phyloP scores from a whole-genome alignment of 2,329 filamentous ascomycete species.

The Ophiostoma sp. region DNA sequence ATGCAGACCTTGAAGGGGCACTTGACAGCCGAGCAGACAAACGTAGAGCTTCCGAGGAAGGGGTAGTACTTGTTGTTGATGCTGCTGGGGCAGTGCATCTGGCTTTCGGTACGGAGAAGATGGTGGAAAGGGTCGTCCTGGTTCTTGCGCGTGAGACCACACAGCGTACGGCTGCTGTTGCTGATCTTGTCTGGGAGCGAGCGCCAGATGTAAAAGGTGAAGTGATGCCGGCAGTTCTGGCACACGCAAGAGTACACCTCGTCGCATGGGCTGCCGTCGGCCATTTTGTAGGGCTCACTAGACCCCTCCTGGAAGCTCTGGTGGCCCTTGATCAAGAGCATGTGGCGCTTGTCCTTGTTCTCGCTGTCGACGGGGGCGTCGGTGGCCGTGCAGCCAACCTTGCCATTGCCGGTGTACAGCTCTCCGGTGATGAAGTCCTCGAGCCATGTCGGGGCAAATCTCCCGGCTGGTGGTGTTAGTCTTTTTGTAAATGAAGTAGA shows the following conservation, averaged over 20 bases:
- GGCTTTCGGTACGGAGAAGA: slow-evolving; percentile 24
- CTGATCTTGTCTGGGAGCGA: background rate
- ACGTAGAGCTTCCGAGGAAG: slow-evolving; percentile 36
- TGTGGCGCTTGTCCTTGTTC: slow-evolving; percentile 19
- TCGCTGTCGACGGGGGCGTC: background rate
- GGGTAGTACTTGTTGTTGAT: slow-evolving; percentile 38
- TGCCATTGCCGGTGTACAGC: slow-evolving; percentile 21
- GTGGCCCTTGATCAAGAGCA: slow-evolving; percentile 28
- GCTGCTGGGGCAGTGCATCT: slow-evolving; percentile 4
- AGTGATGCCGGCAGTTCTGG: slow-evolving; percentile 35
- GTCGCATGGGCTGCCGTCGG: slow-evolving; percentile 23
- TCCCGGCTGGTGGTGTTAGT: slow-evolving; percentile 21
- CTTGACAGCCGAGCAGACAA: slow-evolving; percentile 39
- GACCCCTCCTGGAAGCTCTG: slow-evolving; percentile 24
- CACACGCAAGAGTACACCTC: slow-evolving; percentile 33
- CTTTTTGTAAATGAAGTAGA: too few relatives aligned
- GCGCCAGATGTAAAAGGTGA: slow-evolving; percentile 30
- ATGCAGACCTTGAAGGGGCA: slow-evolving; percentile 43
- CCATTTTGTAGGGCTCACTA: slow-evolving; percentile 13
- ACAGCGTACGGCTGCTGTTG: slow-evolving; percentile 12
- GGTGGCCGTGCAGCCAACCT: slow-evolving; percentile 10
- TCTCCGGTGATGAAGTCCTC: slow-evolving; percentile 26
- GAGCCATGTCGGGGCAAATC: slow-evolving; percentile 29
- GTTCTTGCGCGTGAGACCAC: slow-evolving; percentile 25
- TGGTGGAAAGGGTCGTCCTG: slow-evolving; percentile 30